Percentiles rank a stretch among this genome's conserved stretches.
Evolutionary conservation across 495 filamentous ascomycete species (phyloP).

Genomic region (Lasiosphaeris hirsuta): DNA sequence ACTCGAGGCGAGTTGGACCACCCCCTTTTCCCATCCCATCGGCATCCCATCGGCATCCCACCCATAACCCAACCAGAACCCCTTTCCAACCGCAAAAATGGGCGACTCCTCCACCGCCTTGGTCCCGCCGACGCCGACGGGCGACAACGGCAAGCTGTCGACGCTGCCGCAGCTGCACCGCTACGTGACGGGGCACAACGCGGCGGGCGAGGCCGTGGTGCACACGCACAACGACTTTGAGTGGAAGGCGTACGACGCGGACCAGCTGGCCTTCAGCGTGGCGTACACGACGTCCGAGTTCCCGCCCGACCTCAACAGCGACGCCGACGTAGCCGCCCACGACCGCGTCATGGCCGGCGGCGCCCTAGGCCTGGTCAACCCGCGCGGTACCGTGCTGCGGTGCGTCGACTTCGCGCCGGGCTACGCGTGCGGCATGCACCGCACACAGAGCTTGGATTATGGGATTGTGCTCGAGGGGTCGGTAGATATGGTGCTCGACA

Average conservation of each 20-base stretch:
- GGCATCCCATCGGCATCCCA: too few species aligned
- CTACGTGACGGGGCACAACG: conserved; percentile 40
- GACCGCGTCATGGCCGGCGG: conserved; percentile 28
- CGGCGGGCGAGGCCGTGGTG: conserved; percentile 36
- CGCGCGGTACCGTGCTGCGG: conserved; percentile 54
- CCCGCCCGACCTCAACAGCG: conserved; percentile 49
- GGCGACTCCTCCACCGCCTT: background rate
- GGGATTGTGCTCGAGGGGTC: conserved; percentile 74
- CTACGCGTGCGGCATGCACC: conserved; percentile 59
- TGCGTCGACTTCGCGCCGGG: conserved; percentile 60
- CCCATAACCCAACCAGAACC: too few species aligned
- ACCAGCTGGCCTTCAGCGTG: conserved; percentile 33
- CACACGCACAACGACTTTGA: conserved; percentile 29
- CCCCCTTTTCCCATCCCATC: too few species aligned
- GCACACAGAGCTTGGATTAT: conserved; percentile 71
- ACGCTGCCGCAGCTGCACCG: conserved; percentile 36
- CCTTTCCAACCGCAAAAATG: background rate
- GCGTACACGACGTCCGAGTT: conserved; percentile 53
- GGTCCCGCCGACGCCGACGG: background rate
- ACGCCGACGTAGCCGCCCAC: conserved; percentile 50
- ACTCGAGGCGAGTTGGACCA: too few species aligned
- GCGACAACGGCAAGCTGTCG: conserved; percentile 21
- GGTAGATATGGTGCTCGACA: conserved; percentile 61
- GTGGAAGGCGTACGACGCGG: conserved; percentile 29
- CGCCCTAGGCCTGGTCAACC: conserved; percentile 44